Base-by-base conservation (phyloP, 1,139 yeast genomes). In the Suhomyces guaymorum region DNA sequence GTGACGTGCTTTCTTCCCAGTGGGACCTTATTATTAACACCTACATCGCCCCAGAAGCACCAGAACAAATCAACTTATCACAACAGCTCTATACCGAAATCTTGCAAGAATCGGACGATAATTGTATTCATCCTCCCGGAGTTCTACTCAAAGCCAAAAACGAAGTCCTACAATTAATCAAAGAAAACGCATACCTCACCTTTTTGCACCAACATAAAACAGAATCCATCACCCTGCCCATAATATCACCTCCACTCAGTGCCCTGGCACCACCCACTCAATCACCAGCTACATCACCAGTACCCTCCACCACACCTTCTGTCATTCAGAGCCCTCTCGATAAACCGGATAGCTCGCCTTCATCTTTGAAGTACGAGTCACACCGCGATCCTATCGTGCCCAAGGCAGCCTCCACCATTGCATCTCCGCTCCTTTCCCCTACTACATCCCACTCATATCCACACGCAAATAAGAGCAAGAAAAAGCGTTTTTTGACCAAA, bases 31-130 rank as follows among this genome's bases (percentile, higher is more conserved):
- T 67, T 20, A 42, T 66, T 27, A 41, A 47, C 24, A 54, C 43
- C 23, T 66, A 57, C 42, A 54, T 67, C 14, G 41, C 32, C 13
- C 21, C 55, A 17, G 64, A 71, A 41, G 60, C 78, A 0, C 72
- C 70, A 4, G 61, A 56, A 28, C 77, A 73, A 48, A 66, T 73
- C 38, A 73, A 73, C 45, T 48, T 73, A 9, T 66, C 76, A 0
- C 57, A 63, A 37, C 53, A 54, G 17, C 54, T 66, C 16, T 59
- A 57, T 35, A 50, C 57, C 23, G 54, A 55, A 21, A 57, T 73
- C 27, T 46, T 63, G 7, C 38, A 42, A n/a, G 73, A 66, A 37
- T 44, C 52, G 24, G 36, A 44, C 4, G 41, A 41, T n/a, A 37
- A 52, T 11, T 38, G 52, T 15, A 51, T 59, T 21, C 78, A 72